phyloP scores from a whole-genome alignment of 2,329 filamentous ascomycete species.

The Penicillium concentricum region DNA sequence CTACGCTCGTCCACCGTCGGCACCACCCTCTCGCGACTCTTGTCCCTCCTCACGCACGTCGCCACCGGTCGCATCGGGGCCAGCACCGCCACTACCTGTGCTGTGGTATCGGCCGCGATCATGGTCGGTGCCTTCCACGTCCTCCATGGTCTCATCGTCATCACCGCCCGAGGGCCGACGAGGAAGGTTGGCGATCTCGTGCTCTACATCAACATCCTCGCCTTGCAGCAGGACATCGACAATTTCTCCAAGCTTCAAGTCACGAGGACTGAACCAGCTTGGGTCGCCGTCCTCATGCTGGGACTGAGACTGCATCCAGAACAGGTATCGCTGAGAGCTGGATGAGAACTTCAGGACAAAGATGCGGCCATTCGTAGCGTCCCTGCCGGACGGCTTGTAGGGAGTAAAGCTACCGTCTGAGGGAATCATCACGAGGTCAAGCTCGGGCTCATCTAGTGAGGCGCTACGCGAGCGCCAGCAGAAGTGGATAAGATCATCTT shows the following conservation, averaged over 20 bases:
- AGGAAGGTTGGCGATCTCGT: constrained; percentile 66
- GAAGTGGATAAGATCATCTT: constrained; percentile 95
- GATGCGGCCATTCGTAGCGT: constrained; percentile 78
- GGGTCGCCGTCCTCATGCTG: constrained; percentile 70
- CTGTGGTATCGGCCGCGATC: constrained; percentile 58
- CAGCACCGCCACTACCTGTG: constrained; percentile 74
- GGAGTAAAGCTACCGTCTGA: constrained; percentile 83
- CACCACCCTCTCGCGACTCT: constrained; percentile 84
- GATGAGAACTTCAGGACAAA: constrained; percentile 92
- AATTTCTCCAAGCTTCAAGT: constrained; percentile 83
- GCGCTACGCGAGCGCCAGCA: constrained; percentile 86
- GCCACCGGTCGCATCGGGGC: constrained; percentile 81
- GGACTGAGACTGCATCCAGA: constrained; percentile 93
- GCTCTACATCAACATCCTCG: constrained; percentile 77
- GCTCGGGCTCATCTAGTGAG: constrained; percentile 68
- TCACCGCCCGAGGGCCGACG: constrained; percentile 54
- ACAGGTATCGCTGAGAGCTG: constrained; percentile 85
- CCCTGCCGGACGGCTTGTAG: constrained; percentile 67
- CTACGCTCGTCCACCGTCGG: constrained; percentile 99
- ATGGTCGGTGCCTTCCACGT: constrained; percentile 64
- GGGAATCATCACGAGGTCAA: constrained; percentile 93
- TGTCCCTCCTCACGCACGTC: constrained; percentile 89
- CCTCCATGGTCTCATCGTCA: constrained; percentile 76
- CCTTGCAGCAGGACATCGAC: constrained; percentile 83
- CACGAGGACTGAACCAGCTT: constrained; percentile 78